Conservation (phyloP, 2,329 filamentous ascomycete species). For the Fusarium nanum region DNA sequence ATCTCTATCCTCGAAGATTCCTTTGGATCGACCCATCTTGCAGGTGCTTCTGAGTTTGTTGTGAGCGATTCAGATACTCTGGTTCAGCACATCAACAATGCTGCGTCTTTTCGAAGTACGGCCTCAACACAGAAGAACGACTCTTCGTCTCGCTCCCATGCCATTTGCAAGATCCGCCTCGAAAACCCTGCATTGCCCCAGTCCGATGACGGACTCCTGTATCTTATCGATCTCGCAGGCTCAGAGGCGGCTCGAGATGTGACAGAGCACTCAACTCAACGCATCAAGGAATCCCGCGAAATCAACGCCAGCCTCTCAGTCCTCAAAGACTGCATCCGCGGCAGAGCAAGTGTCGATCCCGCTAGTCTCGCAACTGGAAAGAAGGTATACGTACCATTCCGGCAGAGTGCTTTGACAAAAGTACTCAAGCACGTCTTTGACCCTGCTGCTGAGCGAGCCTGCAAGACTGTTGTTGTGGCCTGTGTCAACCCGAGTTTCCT, state of each 20-base stretch:
- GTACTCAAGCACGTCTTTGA: conserved; percentile 64
- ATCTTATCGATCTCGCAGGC: conserved; percentile 61
- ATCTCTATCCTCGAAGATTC: conserved; percentile 60
- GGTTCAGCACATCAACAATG: conserved; percentile 52
- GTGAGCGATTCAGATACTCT: conserved; percentile 48
- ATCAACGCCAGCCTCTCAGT: conserved; percentile 62
- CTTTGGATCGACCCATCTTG: conserved; percentile 57
- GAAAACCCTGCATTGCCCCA: conserved; percentile 45
- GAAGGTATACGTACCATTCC: conserved; percentile 58
- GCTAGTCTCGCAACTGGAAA: conserved; percentile 38
- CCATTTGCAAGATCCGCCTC: conserved; percentile 60
- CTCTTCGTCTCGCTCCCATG: conserved; percentile 61
- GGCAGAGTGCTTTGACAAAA: conserved; percentile 60
- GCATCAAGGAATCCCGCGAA: conserved; percentile 60
- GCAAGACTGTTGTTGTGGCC: conserved; percentile 59
- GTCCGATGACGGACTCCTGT: conserved; percentile 57
- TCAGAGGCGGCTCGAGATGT: conserved; percentile 61
- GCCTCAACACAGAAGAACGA: conserved; percentile 60
- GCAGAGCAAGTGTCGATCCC: conserved; percentile 53
- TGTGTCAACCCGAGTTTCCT: conserved; percentile 61
- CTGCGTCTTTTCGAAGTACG: conserved; percentile 55
- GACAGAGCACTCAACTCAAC: conserved; percentile 53
- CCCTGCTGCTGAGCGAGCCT: conserved; percentile 52
- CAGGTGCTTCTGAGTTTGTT: conserved; percentile 55
- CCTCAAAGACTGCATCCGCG: conserved; percentile 65